phyloP scores from a whole-genome alignment of 805 yeast species.

The Wickerhamomyces chambardii region DNA sequence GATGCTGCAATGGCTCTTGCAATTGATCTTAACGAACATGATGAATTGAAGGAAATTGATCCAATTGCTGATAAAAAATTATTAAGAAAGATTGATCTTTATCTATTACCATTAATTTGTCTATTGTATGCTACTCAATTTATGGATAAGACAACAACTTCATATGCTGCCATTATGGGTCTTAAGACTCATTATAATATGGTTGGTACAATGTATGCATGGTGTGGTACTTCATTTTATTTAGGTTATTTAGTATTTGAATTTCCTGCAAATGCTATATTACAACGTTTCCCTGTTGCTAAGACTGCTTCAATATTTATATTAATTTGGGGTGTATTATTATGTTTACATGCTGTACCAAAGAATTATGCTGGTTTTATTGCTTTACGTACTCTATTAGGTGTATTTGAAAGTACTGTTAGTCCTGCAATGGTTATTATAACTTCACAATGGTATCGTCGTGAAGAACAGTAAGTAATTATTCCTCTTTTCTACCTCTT shows the following conservation, averaged over 20 bases:
- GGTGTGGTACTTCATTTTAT: conserved; percentile 42
- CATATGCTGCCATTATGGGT: conserved; percentile 37
- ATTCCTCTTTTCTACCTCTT: too few relatives aligned
- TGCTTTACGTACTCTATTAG: conserved; percentile 36
- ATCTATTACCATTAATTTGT: conserved; percentile 27
- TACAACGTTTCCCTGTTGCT: conserved; percentile 43
- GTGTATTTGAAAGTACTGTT: conserved; percentile 36
- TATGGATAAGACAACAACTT: conserved; percentile 31
- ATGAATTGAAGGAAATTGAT: conserved; percentile 4
- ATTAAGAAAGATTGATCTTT: conserved; percentile 28
- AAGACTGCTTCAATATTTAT: conserved; percentile 29
- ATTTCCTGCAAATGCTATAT: conserved; percentile 29
- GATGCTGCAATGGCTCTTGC: conserved; percentile 35
- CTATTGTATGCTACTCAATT: conserved; percentile 25
- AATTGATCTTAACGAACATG: conserved; percentile 16
- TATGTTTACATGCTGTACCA: conserved; percentile 32
- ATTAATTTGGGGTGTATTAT: conserved; percentile 37
- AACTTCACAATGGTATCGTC: conserved; percentile 9
- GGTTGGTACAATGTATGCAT: conserved; percentile 30
- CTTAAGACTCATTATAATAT: conserved; percentile 28
- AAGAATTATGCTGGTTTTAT: conserved; percentile 33
- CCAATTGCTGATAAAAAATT: conserved; percentile 22
- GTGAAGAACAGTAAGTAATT: conserved; percentile 24
- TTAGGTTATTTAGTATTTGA: conserved; percentile 46
- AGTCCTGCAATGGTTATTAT: conserved; percentile 17